These are phyloP conservation scores for Ophiognomonia clavigignenti-juglandacearum DNA, from an alignment of 2,329 filamentous ascomycete genomes.

Conservation along the genomic window DNA sequence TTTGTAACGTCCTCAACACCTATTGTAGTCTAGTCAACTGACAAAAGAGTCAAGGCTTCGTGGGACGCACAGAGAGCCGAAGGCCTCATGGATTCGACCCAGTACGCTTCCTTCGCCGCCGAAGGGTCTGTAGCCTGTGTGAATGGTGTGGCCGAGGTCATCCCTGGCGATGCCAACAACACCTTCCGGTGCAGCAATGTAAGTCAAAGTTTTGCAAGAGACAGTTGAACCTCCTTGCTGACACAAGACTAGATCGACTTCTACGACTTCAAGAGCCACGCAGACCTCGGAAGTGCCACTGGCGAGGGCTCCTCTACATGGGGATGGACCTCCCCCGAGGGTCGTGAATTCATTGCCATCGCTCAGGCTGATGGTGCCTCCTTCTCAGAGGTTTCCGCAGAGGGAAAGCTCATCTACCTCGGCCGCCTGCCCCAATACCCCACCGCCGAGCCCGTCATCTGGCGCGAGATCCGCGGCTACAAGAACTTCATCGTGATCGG, in stretches of 20 bases:
- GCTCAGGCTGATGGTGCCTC: constrained; percentile 45
- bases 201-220: neutral
- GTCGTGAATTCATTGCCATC: constrained; percentile 44
- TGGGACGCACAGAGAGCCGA: constrained; percentile 4
- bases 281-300: constrained; percentile 41
- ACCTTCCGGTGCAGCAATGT: constrained; percentile 46
- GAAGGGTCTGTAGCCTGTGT: constrained; percentile 27
- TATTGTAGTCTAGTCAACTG: neutral
- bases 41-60: neutral
- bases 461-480: constrained; percentile 39
- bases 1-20: neutral
- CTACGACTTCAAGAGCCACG: constrained; percentile 51
- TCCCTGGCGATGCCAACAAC: constrained; percentile 39
- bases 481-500: constrained; percentile 37
- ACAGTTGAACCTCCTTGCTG: neutral
- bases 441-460: constrained; percentile 25
- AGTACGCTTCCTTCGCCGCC: constrained; percentile 1
- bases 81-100: neutral
- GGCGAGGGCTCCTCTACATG: constrained; percentile 34
- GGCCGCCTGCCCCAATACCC: constrained; percentile 40
- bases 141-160: constrained; percentile 37
- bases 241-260: constrained; percentile 32
- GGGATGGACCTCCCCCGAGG: constrained; percentile 44
- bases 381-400: constrained; percentile 41
- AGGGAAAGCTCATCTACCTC: constrained; percentile 40